Percentiles rank a stretch among this genome's conserved stretches.
phyloP scores from a whole-genome alignment of 2,329 filamentous ascomycete species.

The Talaromyces sp. region DNA sequence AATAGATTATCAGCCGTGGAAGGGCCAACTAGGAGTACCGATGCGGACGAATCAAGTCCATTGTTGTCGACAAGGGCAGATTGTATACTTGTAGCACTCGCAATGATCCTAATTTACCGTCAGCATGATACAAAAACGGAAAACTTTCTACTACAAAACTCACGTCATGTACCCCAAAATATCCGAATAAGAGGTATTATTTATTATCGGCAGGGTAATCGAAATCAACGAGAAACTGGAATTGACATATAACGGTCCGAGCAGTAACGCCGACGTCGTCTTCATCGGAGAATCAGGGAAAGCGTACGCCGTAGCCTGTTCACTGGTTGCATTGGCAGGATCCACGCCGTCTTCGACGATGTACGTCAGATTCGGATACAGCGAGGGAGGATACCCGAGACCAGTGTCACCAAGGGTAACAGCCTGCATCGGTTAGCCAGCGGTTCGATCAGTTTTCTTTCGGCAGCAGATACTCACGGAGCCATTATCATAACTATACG shows the following conservation, averaged over 20 bases:
- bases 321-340: slow-evolving; percentile 17
- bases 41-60: slow-evolving; percentile 1
- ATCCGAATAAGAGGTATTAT: slow-evolving; percentile 56
- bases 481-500: slow-evolving; percentile 57
- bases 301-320: slow-evolving; percentile 33
- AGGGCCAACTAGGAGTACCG: slow-evolving; percentile 9
- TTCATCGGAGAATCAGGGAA: slow-evolving; percentile 41
- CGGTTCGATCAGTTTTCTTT: not conserved
- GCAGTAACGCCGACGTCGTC: slow-evolving; percentile 56
- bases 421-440: slow-evolving; percentile 15
- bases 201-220: slow-evolving; percentile 71
- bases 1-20: slow-evolving; percentile 1
- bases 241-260: slow-evolving; percentile 72
- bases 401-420: slow-evolving; percentile 58
- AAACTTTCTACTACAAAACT: slow-evolving; percentile 34
- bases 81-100: slow-evolving; percentile 23
- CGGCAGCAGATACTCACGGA: slow-evolving; percentile 20
- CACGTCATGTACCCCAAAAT: slow-evolving; percentile 80
- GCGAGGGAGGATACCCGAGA: slow-evolving; percentile 62
- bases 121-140: slow-evolving; percentile 36
- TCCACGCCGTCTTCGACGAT: slow-evolving; percentile 21
- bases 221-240: slow-evolving; percentile 70
- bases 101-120: slow-evolving; percentile 51
- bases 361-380: slow-evolving; percentile 79
- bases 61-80: slow-evolving; percentile 40